These are phyloP conservation scores for Diutina neorugosa DNA, from an alignment of 1,139 yeast genomes.

Conservation along the genomic window DNA sequence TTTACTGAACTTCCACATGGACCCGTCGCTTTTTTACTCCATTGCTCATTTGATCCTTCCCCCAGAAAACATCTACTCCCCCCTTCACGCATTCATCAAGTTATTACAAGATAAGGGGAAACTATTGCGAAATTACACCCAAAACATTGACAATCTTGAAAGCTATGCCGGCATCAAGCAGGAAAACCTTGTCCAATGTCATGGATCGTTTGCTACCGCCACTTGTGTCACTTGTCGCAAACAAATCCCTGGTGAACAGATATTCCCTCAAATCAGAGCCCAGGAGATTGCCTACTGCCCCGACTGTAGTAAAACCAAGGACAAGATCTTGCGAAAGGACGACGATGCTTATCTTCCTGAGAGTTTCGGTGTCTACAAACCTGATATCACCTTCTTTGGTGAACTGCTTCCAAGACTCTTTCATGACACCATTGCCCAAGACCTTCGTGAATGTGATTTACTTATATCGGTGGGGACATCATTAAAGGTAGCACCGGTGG, in stretches of 20 bases:
- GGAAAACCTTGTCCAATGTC: conserved; percentile 80
- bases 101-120: conserved; percentile 68
- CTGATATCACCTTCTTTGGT: conserved; percentile 92
- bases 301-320: conserved; percentile 33
- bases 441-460: conserved; percentile 47
- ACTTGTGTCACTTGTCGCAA: conserved; percentile 73
- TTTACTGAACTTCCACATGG: conserved; percentile 55
- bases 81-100: conserved; percentile 76
- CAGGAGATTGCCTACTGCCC: conserved; percentile 66
- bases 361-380: conserved; percentile 79
- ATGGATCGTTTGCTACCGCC: conserved; percentile 90
- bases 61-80: conserved; percentile 61
- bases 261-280: conserved; percentile 49
- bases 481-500: conserved; percentile 91
- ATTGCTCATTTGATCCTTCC: conserved; percentile 87
- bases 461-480: conserved; percentile 88
- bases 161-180: conserved; percentile 64
- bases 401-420: conserved; percentile 56
- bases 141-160: conserved; percentile 88
- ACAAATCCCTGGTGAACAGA: conserved; percentile 53
- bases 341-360: conserved; percentile 19
- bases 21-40: conserved; percentile 75
- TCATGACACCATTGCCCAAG: conserved; percentile 11
- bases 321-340: conserved; percentile 13
- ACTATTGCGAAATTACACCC: conserved; percentile 80